These are phyloP conservation scores for Globisporangium solare DNA, from an alignment of 352 stramenopile species.

Conservation along the genomic window DNA sequence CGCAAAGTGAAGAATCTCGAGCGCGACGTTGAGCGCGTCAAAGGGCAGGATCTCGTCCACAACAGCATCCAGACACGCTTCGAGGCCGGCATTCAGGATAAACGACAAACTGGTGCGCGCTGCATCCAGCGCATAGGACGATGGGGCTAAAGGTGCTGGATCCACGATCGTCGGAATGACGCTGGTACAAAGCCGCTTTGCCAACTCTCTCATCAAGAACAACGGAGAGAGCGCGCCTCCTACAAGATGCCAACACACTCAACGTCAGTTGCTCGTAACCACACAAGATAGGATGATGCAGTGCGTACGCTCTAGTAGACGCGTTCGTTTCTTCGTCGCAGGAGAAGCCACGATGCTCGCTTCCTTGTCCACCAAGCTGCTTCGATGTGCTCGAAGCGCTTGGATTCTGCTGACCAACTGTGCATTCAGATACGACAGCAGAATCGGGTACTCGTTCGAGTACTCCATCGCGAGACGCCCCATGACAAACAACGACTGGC, in stretches of 20 bases:
- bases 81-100: slow-evolving; percentile 38
- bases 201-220: slow-evolving; percentile 42
- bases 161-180: slow-evolving; percentile 15
- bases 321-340: slow-evolving; percentile 11
- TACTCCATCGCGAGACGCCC: slow-evolving; percentile 38
- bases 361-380: background rate
- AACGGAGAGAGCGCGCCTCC: slow-evolving; percentile 31
- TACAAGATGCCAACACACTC: slow-evolving; percentile 10
- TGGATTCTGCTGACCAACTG: slow-evolving; percentile 26
- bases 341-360: too few relatives aligned
- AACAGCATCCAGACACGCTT: slow-evolving; percentile 37
- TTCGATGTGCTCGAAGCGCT: slow-evolving; percentile 11
- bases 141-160: slow-evolving; percentile 5
- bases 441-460: slow-evolving; percentile 40
- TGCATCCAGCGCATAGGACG: slow-evolving; percentile 18
- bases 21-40: slow-evolving; percentile 32
- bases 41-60: slow-evolving; percentile 25
- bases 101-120: slow-evolving; percentile 33
- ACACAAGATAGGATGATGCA: background rate
- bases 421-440: slow-evolving; percentile 47
- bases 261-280: background rate
- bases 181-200: slow-evolving; percentile 19
- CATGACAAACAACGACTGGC: slow-evolving; percentile 45
- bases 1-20: slow-evolving; percentile 55
- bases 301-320: slow-evolving; percentile 30